phyloP scores from a whole-genome alignment of 495 filamentous ascomycete species.

The Pyrenopolyporus hunteri region DNA sequence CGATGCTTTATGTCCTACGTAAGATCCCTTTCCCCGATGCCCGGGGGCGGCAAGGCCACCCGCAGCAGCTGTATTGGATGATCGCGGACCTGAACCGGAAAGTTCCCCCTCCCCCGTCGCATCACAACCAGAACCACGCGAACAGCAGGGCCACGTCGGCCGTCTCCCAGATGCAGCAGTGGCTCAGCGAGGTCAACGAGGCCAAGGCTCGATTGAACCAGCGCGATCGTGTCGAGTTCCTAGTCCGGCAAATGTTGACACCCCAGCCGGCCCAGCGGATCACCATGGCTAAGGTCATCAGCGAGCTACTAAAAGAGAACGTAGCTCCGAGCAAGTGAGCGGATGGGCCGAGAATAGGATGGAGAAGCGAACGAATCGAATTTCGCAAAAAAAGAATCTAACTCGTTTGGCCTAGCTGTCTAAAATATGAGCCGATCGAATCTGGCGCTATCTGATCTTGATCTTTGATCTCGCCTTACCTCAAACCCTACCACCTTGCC shows the following conservation, averaged over 20 bases:
- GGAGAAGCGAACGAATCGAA: constrained; percentile 3
- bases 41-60: constrained; percentile 49
- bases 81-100: constrained; percentile 50
- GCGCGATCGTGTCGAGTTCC: constrained; percentile 48
- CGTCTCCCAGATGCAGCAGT: constrained; percentile 52
- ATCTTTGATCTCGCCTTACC: constrained; percentile 4
- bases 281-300: constrained; percentile 49
- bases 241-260: constrained; percentile 53
- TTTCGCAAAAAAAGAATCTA: background rate
- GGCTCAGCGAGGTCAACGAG: constrained; percentile 52
- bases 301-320: constrained; percentile 44
- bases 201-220: constrained; percentile 45
- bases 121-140: constrained; percentile 19
- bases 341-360: background rate
- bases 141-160: constrained; percentile 40
- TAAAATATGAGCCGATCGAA: background rate
- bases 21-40: constrained; percentile 55
- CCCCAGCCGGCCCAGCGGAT: constrained; percentile 52
- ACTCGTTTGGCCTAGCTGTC: background rate
- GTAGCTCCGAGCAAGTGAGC: constrained; percentile 17
- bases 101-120: background rate
- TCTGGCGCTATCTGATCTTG: background rate
- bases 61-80: constrained; percentile 53
- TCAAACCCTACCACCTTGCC: constrained; percentile 3
- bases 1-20: constrained; percentile 56